These are phyloP conservation scores for baker's yeast (Saccharomyces cerevisiae) DNA, from an alignment of 805 yeast genomes.

Conservation along the genomic window DNA sequence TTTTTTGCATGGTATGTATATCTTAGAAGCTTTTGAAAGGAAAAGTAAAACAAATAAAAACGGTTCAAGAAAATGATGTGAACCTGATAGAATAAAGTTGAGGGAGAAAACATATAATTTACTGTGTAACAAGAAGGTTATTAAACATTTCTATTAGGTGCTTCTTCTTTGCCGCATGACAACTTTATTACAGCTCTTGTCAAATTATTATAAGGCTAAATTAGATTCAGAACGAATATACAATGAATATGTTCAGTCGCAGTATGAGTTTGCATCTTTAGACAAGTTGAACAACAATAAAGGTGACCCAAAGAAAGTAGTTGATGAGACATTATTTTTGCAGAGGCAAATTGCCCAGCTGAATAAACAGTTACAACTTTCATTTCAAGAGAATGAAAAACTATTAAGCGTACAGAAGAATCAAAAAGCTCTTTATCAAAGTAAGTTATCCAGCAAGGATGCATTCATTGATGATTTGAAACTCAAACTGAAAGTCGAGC, in stretches of 20 bases:
- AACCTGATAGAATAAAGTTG: not conserved
- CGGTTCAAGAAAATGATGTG: not conserved
- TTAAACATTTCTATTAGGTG: not conserved
- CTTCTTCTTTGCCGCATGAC: conserved; percentile 10
- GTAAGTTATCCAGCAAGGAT: conserved; percentile 13
- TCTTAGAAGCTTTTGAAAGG: not conserved
- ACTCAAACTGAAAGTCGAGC: not conserved
- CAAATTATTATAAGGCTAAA: conserved; percentile 25
- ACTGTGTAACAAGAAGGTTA: not conserved
- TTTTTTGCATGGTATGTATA: not conserved
- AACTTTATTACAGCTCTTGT: conserved; percentile 18
- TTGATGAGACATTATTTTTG: conserved; percentile 28
- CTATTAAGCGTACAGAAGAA: conserved; percentile 28
- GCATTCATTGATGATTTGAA: not conserved
- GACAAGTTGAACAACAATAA: not conserved
- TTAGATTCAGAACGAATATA: conserved; percentile 23
- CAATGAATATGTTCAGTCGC: conserved; percentile 5
- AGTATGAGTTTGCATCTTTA: not conserved
- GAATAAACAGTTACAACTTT: conserved; percentile 26
- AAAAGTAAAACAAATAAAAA: not conserved
- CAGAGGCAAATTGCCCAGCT: conserved; percentile 31
- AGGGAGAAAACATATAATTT: not conserved
- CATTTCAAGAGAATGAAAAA: conserved; percentile 26
- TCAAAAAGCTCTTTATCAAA: conserved; percentile 30
- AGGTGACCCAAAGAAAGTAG: conserved; percentile 5